Evolutionary conservation across 176 grass and related monocot genomes (phyloP).

Genomic region (Tuctoria greenei): DNA sequence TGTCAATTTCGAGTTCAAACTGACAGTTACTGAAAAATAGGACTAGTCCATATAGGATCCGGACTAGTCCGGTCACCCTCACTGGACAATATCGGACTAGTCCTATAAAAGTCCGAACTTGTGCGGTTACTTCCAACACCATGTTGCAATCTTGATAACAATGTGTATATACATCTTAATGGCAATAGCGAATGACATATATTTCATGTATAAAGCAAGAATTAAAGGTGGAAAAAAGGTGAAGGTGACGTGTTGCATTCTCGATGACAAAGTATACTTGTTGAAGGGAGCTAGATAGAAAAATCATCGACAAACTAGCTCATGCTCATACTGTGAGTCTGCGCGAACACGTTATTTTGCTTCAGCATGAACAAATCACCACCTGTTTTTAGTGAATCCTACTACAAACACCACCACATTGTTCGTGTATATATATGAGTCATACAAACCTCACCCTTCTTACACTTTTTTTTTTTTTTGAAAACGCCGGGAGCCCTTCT

Average conservation of each 20-base stretch:
- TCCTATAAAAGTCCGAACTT: too few species aligned
- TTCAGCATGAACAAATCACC: slow-evolving; percentile 1
- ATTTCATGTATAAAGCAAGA: neutral
- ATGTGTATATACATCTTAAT: too few species aligned
- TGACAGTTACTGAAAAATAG: too few species aligned
- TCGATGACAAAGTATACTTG: neutral
- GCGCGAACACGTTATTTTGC: slow-evolving; percentile 3
- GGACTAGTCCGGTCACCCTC: too few species aligned
- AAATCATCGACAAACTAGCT: neutral
- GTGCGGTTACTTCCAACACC: too few species aligned
- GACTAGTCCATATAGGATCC: too few species aligned
- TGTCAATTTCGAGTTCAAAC: too few species aligned
- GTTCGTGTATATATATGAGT: neutral
- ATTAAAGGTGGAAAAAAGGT: neutral
- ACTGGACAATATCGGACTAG: too few species aligned
- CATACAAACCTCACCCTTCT: neutral
- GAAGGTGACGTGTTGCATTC: neutral
- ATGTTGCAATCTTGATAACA: too few species aligned
- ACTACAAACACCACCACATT: slow-evolving; percentile 6
- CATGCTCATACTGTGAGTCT: neutral
- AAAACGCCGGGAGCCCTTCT: too few species aligned
- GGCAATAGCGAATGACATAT: too few species aligned
- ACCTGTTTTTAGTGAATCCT: neutral
- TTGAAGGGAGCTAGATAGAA: neutral
- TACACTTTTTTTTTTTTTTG: too few species aligned